Evolutionary conservation across 305 asterid species (phyloP), one percentile per base, ranked within the genome.

Genomic region (Fraxinus sp.): DNA sequence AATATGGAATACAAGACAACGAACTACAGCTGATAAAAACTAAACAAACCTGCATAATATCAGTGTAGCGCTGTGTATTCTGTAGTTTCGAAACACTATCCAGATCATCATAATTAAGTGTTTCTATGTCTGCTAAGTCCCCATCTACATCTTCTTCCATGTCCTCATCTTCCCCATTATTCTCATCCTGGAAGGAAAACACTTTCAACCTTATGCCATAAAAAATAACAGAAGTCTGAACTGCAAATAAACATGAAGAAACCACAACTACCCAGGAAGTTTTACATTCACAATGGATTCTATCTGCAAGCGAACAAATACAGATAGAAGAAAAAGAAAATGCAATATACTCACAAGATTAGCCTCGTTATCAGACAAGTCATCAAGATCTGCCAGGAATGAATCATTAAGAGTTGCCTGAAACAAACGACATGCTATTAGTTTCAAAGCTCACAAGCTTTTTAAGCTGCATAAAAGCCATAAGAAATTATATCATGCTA

Each of bases 341-440:
- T 46, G 66, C 8, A 10, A 28, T 68, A 75, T n/a, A 86, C 97
- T 90, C 83, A 95, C 98, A 86, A 83, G 77, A 83, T 92, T 97
- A 62, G 93, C 98, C 89, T 95, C 99, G 76, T 90, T 91, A 86
- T 95, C 99, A 41, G 99, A 94, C 84, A 95, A 84, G 46, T 96
- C 98, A 20, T 96, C 98, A 41, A 96, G 97, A 90, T 94, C 99
- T 35, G 99, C 99, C 85, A 96, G 89, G 86, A 96, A 96, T 33
- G 98, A 93, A 90, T 96, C 98, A 83, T 92, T 91, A 76, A 96
- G 97, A 77, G 97, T 93, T 80, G 99, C 98, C 98, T 96, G 94
- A 85, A 85, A 81, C 64, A 76, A 37, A 81, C 52, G 41, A 36
- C 1, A 9, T 8, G 57, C 36, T 6, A 41, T 77, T 39, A 66